A percentile compares a stretch with the other conserved stretches of the same genome.
phyloP scores from a whole-genome alignment of 257 asterid genomes.

The Petunia secreta region DNA sequence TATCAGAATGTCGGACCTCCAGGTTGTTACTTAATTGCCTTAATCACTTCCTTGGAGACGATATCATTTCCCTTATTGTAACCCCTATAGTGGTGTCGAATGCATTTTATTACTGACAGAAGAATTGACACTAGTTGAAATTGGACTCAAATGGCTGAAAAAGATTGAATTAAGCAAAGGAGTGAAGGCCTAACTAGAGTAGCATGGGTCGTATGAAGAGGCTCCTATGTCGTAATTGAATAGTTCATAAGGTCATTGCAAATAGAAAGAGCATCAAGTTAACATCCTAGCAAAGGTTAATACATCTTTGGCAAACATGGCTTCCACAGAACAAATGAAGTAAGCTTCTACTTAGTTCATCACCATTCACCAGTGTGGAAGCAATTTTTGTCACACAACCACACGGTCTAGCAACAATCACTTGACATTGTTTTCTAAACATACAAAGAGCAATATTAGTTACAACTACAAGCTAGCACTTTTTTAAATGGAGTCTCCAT shows the following conservation, averaged over 20 bases:
- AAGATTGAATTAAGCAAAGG: background rate
- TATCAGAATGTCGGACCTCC: background rate
- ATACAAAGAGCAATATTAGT: background rate
- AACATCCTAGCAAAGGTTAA: background rate
- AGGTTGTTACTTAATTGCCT: background rate
- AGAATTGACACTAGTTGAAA: background rate
- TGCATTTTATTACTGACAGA: background rate
- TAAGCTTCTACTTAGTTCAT: constrained; percentile 4
- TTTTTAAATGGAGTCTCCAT: background rate
- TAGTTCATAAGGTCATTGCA: constrained; percentile 1
- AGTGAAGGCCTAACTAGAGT: background rate
- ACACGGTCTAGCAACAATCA: background rate
- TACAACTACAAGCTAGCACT: background rate
- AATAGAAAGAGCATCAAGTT: background rate
- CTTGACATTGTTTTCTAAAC: constrained; percentile 1
- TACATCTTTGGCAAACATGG: background rate
- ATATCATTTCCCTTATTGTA: background rate
- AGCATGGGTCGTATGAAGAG: background rate
- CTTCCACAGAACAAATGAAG: background rate
- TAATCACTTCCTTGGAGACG: background rate
- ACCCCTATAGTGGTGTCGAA: background rate
- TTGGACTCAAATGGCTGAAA: background rate
- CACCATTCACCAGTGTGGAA: constrained; percentile 2
- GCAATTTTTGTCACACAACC: constrained; percentile 8
- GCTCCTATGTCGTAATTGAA: background rate